phyloP scores from a whole-genome alignment of 805 yeast genomes.

The Starmerella apis region DNA sequence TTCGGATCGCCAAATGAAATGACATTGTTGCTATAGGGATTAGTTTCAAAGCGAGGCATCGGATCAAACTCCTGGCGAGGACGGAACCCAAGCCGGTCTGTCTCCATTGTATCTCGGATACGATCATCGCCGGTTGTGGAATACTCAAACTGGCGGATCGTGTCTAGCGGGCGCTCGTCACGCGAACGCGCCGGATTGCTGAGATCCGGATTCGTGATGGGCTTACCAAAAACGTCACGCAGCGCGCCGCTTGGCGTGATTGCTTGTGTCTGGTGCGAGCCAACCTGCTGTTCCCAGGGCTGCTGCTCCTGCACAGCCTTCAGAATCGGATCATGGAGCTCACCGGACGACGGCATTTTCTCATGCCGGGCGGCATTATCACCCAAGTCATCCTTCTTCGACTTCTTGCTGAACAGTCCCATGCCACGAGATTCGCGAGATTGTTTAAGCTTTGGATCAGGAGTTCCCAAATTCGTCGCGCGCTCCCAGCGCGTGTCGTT shows the following conservation, averaged over 20 bases:
- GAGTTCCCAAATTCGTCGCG: background rate
- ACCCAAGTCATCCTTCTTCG: conserved; percentile 16
- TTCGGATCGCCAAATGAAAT: conserved; percentile 36
- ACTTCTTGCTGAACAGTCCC: conserved; percentile 26
- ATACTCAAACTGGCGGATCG: conserved; percentile 86
- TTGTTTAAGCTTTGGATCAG: background rate
- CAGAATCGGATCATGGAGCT: conserved; percentile 81
- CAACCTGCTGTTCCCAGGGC: conserved; percentile 66
- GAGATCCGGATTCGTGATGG: conserved; percentile 67
- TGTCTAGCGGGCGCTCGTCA: conserved; percentile 94
- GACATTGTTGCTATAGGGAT: conserved; percentile 34
- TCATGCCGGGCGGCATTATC: conserved; percentile 29
- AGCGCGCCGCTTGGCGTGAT: conserved; percentile 45
- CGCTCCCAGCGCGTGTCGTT: background rate
- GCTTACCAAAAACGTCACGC: conserved; percentile 78
- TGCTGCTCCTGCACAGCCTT: conserved; percentile 91
- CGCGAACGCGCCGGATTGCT: conserved; percentile 89
- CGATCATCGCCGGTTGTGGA: conserved; percentile 81
- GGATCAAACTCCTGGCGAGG: conserved; percentile 51
- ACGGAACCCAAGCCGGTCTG: conserved; percentile 71
- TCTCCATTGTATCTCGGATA: conserved; percentile 72
- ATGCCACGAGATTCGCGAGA: conserved; percentile 9
- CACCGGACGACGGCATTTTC: conserved; percentile 28
- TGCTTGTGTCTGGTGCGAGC: conserved; percentile 30
- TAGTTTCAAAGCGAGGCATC: conserved; percentile 46